Conservation (phyloP, 495 filamentous ascomycete species). For the Penicillium lagena region DNA sequence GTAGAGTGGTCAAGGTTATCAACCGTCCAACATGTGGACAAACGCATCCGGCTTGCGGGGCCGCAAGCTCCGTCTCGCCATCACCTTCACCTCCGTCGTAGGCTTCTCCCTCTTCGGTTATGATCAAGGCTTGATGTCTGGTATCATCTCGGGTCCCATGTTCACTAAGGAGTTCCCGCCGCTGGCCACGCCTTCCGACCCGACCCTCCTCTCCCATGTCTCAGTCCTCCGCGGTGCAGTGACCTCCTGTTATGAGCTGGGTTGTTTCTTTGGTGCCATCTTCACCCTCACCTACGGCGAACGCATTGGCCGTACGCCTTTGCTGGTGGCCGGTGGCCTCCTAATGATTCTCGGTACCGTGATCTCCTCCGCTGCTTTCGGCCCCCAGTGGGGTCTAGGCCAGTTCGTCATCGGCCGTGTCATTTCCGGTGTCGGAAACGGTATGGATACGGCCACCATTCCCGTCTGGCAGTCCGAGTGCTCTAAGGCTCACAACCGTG, state of each 20-base stretch:
- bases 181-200: not conserved
- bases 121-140: conserved; percentile 68
- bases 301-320: conserved; percentile 55
- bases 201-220: conserved; percentile 28
- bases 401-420: conserved; percentile 71
- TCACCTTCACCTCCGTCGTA: conserved; percentile 39
- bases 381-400: conserved; percentile 35
- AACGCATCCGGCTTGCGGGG: conserved; percentile 29
- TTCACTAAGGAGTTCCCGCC: conserved; percentile 58
- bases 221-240: conserved; percentile 71
- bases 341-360: conserved; percentile 72
- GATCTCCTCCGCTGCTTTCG: conserved; percentile 56
- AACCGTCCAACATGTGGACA: conserved; percentile 32
- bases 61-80: conserved; percentile 26
- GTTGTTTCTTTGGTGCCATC: conserved; percentile 68
- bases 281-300: conserved; percentile 65
- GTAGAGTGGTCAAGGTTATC: not conserved
- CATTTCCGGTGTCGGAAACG: conserved; percentile 68
- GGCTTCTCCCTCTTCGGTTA: conserved; percentile 73
- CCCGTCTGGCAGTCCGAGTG: conserved; percentile 75
- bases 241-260: conserved; percentile 76
- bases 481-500: conserved; percentile 64
- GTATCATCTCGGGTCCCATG: conserved; percentile 63
- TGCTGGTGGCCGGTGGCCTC: conserved; percentile 54
- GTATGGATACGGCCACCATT: conserved; percentile 68